Conservation (phyloP, 345 rosid genomes). For the Physaria fendleri region DNA sequence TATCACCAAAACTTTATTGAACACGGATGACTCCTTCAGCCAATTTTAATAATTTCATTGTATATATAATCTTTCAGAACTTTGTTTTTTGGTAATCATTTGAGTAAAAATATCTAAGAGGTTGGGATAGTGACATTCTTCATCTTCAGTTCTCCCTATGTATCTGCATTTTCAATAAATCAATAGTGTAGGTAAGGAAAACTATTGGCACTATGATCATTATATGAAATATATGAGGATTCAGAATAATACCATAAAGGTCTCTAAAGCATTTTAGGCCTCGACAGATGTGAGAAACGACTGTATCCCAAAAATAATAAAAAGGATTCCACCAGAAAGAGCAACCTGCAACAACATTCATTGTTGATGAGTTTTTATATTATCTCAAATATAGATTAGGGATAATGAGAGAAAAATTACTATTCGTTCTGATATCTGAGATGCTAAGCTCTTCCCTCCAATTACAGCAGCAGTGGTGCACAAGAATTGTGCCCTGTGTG, state of each 20-base stretch:
- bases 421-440: conserved; percentile 90
- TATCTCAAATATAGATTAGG: not conserved
- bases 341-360: conserved; percentile 53
- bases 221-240: not conserved
- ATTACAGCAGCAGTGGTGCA: conserved; percentile 93
- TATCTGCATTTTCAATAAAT: conserved; percentile 1
- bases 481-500: conserved; percentile 71
- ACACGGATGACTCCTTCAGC: not conserved
- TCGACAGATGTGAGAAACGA: conserved; percentile 66
- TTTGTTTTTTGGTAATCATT: not conserved
- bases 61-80: not conserved
- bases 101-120: conserved; percentile 13
- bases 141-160: conserved; percentile 4
- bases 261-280: conserved; percentile 26
- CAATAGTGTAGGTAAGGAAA: not conserved
- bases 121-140: not conserved
- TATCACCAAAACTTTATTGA: too few relatives aligned
- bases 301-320: conserved; percentile 80
- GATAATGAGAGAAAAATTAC: conserved; percentile 21
- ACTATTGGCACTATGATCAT: not conserved
- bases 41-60: not conserved
- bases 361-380: not conserved
- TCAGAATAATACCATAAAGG: not conserved
- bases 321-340: conserved; percentile 83
- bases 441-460: conserved; percentile 97